Evolutionary conservation across 1,284 basidiomycete genomes (phyloP), one percentile per base, ranked within the genome.

Genomic region (Moniliophthora roreri): DNA sequence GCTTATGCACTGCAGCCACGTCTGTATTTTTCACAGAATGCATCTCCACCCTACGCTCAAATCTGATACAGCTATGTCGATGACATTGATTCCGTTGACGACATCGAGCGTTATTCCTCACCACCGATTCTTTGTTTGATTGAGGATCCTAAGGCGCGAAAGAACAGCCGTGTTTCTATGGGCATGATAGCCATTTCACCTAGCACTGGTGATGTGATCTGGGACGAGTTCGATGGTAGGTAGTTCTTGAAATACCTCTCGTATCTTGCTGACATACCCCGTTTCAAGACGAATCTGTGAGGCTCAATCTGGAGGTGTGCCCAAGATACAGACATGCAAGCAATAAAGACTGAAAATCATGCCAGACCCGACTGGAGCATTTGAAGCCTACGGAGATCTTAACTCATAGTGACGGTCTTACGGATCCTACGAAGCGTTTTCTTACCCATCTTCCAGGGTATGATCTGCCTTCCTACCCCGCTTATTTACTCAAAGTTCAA

Each of bases 1-100:
- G 89, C 57, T 70, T 97, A 41, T 97, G 93, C 62, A 98, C 95
- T 11, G 85, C 92, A 20, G 84, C 91, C 38, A 98, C 95, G 85
- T 95, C 70, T 66, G 88, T 77, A n/a, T 46, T 50, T 48, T 15
- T 23, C 15, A 38, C 42, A 41, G 15, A 53, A 41, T 56, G 36
- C 32, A 15, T 38, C 9, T 26, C 13, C 26, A 32, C 5, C 51
- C 26, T 40, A 26, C 41, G 16, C 44, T 60, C 35, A 55, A 28
- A 38, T 45, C 42, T 6, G 53, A 49, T 40, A 7, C 51, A 92
- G 89, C 34, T 90, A 83, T 63, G 82, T 93, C 1, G 89, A 93
- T 56, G 83, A 82, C 39, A 63, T 93, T 9, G 82, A 81, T 51
- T 88, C 87, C 13, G 75, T 76, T 2, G 90, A 92, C 56, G 81